phyloP scores from a whole-genome alignment of 805 yeast species.

The Tetrapisispora pingtungensis region DNA sequence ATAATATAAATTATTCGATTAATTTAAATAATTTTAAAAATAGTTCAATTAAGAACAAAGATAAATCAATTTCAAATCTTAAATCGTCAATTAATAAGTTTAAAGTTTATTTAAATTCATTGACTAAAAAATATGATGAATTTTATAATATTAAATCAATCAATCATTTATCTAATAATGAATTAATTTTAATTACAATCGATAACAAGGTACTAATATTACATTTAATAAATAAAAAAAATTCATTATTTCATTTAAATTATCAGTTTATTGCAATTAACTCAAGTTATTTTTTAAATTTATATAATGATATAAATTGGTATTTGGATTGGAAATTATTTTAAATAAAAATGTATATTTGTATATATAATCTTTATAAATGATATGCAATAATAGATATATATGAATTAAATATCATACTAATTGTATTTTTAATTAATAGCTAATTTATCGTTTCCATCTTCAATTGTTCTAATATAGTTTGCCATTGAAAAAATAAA shows the following conservation, averaged over 20 bases:
- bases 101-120: background rate
- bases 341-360: constrained; percentile 6
- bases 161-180: background rate
- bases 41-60: background rate
- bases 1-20: background rate
- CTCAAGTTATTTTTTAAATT: constrained; percentile 9
- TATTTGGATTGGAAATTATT: constrained; percentile 14
- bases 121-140: background rate
- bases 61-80: background rate
- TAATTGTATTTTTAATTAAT: constrained; percentile 3
- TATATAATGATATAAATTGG: constrained; percentile 13
- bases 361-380: no score
- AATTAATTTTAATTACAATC: background rate
- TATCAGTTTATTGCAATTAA: constrained; percentile 7
- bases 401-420: no score
- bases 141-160: background rate
- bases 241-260: background rate
- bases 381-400: no score
- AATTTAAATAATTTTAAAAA: background rate
- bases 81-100: background rate
- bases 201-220: background rate
- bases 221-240: background rate
- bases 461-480: constrained; percentile 3
- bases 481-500: constrained; percentile 22
- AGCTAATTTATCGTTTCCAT: constrained; percentile 1